Percentiles rank a stretch among this genome's conserved stretches.
These are phyloP conservation scores for Lentinula aciculospora DNA, from an alignment of 768 basidiomycete species.

Conservation along the genomic window DNA sequence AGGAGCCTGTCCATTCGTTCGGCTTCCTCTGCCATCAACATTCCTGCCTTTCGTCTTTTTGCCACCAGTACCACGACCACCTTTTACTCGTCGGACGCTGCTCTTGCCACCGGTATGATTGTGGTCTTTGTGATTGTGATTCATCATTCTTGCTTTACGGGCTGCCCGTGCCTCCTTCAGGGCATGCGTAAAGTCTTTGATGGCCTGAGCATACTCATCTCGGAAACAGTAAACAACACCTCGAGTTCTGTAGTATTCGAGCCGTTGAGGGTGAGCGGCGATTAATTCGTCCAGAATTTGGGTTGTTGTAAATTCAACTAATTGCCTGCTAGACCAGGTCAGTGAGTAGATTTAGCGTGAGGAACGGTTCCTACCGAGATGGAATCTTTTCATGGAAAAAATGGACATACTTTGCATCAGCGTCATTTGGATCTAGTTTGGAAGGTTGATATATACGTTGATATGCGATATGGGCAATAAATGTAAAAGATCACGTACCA, in stretches of 20 bases:
- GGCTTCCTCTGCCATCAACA: conserved; percentile 24
- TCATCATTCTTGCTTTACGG: conserved; percentile 51
- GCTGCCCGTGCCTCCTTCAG: conserved; percentile 69
- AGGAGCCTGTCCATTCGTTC: conserved; percentile 60
- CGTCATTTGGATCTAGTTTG: conserved; percentile 61
- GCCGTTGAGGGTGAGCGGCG: conserved; percentile 60
- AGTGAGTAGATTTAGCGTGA: conserved; percentile 6
- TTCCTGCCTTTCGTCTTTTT: conserved; percentile 51
- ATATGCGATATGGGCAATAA: neutral
- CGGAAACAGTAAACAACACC: conserved; percentile 88
- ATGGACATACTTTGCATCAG: conserved; percentile 83
- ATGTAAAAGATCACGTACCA: conserved; percentile 31
- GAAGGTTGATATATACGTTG: conserved; percentile 6
- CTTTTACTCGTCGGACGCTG: neutral
- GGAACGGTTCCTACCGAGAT: conserved; percentile 54
- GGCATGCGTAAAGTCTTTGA: conserved; percentile 76
- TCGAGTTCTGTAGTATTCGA: conserved; percentile 86
- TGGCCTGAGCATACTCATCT: conserved; percentile 71
- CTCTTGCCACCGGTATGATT: conserved; percentile 13
- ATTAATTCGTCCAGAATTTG: conserved; percentile 78
- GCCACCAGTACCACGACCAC: conserved; percentile 25
- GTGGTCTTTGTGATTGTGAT: conserved; percentile 28
- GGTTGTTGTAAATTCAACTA: conserved; percentile 80
- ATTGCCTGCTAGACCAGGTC: conserved; percentile 46
- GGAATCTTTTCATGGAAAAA: conserved; percentile 97